These are phyloP conservation scores for Pugionium dolabratum DNA, from an alignment of 345 rosid species.

Conservation along the genomic window DNA sequence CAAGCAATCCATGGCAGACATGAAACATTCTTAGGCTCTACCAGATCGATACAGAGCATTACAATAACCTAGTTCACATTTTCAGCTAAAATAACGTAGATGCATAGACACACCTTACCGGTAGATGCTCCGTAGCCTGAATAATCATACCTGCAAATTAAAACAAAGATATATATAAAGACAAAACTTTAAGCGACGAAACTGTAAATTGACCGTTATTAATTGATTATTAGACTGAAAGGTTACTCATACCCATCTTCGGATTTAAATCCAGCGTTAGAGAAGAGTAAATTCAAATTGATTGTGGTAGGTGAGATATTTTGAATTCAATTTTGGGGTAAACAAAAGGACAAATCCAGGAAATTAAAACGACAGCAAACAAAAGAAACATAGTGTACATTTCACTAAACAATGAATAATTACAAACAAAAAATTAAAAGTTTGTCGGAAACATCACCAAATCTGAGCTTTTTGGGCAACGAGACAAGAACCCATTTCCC, in stretches of 20 bases:
- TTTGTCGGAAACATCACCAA: conserved; percentile 41
- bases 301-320: conserved; percentile 35
- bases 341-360: conserved; percentile 16
- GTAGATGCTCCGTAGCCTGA: conserved; percentile 98
- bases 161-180: neutral
- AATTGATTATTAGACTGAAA: conserved; percentile 18
- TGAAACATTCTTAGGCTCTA: conserved; percentile 1
- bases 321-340: conserved; percentile 2
- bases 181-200: conserved; percentile 9
- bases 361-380: conserved; percentile 20
- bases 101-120: conserved; percentile 71
- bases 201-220: conserved; percentile 13
- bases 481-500: conserved; percentile 41
- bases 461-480: conserved; percentile 40
- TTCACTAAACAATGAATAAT: conserved; percentile 3
- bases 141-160: conserved; percentile 81
- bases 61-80: conserved; percentile 4
- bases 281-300: conserved; percentile 25
- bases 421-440: conserved; percentile 8
- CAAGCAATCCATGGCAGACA: neutral
- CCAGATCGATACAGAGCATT: conserved; percentile 12
- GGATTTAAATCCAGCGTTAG: conserved; percentile 21
- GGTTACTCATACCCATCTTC: conserved; percentile 24
- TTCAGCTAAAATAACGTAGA: neutral
- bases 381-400: neutral